phyloP scores from a whole-genome alignment of 768 basidiomycete species.

The Calocybe indica region DNA sequence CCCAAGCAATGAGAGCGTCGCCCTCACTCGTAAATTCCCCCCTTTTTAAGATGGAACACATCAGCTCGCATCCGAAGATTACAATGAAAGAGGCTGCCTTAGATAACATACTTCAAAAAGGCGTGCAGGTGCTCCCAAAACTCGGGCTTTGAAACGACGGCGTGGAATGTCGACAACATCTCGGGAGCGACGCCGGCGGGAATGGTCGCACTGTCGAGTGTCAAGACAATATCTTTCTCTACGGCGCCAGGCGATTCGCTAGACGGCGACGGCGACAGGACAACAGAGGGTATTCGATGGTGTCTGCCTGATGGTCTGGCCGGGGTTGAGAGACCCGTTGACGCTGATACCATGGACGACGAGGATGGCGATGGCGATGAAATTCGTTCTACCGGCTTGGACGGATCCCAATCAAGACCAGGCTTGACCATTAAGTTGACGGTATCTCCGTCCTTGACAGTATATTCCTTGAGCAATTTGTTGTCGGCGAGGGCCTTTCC shows the following conservation, averaged over 20 bases:
- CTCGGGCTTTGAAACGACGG: conserved; percentile 63
- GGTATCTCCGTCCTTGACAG: conserved; percentile 70
- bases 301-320: conserved; percentile 33
- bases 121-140: conserved; percentile 73
- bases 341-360: conserved; percentile 9
- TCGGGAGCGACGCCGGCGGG: conserved; percentile 37
- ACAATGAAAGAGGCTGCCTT: neutral
- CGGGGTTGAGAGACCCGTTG: conserved; percentile 7
- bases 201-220: conserved; percentile 48
- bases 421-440: conserved; percentile 87
- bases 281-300: conserved; percentile 69
- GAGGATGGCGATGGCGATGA: conserved; percentile 13
- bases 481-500: conserved; percentile 89
- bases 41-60: neutral
- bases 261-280: conserved; percentile 73
- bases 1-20: conserved; percentile 73
- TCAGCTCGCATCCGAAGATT: neutral
- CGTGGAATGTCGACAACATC: conserved; percentile 52
- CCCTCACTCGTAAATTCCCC: conserved; percentile 53
- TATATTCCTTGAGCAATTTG: conserved; percentile 90
- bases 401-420: conserved; percentile 58
- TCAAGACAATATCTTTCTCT: conserved; percentile 65
- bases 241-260: conserved; percentile 23
- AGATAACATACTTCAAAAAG: conserved; percentile 52
- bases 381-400: conserved; percentile 25